Evolutionary conservation across 2,329 filamentous ascomycete species (phyloP).

Genomic region (Fonsecaea multimorphosa): DNA sequence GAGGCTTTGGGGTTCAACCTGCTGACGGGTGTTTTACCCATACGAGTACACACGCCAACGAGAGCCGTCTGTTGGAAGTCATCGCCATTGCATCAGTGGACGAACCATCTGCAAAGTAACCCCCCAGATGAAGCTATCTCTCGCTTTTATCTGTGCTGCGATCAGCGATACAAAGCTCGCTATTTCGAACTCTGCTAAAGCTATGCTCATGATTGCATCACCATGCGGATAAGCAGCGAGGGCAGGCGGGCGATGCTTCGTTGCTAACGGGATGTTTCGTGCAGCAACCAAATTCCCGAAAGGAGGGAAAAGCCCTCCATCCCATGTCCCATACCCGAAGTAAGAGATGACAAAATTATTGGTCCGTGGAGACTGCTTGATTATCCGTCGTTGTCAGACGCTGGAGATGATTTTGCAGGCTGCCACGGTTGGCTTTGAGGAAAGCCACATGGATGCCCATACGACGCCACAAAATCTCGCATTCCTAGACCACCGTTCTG

Average conservation of each 20-base stretch:
- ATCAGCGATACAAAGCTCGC: neutral
- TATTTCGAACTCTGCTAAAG: neutral
- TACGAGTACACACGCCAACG: neutral
- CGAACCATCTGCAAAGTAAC: neutral
- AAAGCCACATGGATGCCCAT: constrained; percentile 18
- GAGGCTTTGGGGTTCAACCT: neutral
- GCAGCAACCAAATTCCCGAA: constrained; percentile 1
- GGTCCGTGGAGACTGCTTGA: constrained; percentile 4
- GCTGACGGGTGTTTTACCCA: neutral
- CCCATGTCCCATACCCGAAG: neutral
- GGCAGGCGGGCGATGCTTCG: neutral
- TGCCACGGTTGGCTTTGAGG: constrained; percentile 7
- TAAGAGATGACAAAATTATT: constrained; percentile 1
- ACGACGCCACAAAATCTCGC: constrained; percentile 22
- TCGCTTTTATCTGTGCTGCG: constrained; percentile 1
- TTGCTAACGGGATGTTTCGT: neutral
- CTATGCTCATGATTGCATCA: constrained; percentile 17
- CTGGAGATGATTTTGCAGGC: constrained; percentile 7
- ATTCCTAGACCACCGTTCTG: neutral
- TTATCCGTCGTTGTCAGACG: constrained; percentile 12
- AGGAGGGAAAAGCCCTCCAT: neutral
- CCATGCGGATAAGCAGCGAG: neutral
- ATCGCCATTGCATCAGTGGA: neutral
- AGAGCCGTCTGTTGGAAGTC: neutral
- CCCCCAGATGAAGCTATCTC: neutral